Percentiles rank a stretch among this genome's conserved stretches.
These are phyloP conservation scores for Aspergillus pseudoterreus DNA, from an alignment of 2,329 filamentous ascomycete species.

Conservation along the genomic window DNA sequence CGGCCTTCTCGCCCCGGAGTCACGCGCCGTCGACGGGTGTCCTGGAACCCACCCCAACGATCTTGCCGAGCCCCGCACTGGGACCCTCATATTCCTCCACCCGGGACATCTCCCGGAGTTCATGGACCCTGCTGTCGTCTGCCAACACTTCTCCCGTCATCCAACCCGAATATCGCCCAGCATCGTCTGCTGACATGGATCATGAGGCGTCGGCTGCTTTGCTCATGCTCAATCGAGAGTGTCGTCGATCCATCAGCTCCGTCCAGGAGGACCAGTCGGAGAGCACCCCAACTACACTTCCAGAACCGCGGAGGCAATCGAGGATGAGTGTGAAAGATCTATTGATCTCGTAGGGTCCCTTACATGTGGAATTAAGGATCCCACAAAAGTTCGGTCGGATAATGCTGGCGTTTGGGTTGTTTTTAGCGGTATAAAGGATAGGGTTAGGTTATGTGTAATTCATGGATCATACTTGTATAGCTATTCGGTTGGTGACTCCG, in stretches of 20 bases:
- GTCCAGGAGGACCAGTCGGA: conserved; percentile 21
- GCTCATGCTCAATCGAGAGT: conserved; percentile 81
- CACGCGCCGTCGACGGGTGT: conserved; percentile 20
- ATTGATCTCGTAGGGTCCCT: conserved; percentile 43
- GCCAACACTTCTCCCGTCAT: conserved; percentile 21
- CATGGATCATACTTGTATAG: too few relatives aligned
- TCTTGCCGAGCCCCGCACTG: conserved; percentile 36
- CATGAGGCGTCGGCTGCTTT: conserved; percentile 82
- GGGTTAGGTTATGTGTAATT: too few relatives aligned
- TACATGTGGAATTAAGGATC: neutral
- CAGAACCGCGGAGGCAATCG: conserved; percentile 32
- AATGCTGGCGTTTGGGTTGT: too few relatives aligned
- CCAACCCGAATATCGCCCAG: conserved; percentile 33
- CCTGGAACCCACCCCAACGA: conserved; percentile 27
- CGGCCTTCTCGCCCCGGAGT: conserved; percentile 31
- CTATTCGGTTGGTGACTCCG: too few relatives aligned
- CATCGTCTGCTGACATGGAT: conserved; percentile 55
- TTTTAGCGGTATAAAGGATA: too few relatives aligned
- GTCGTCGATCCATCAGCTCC: conserved; percentile 50
- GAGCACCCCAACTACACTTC: conserved; percentile 1
- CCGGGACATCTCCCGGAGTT: conserved; percentile 17
- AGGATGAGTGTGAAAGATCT: conserved; percentile 56
- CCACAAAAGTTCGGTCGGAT: too few relatives aligned
- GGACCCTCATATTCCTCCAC: conserved; percentile 24
- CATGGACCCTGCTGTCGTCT: conserved; percentile 20